phyloP scores from a whole-genome alignment of 1,139 yeast species.

The Magnusiomyces sp. region DNA sequence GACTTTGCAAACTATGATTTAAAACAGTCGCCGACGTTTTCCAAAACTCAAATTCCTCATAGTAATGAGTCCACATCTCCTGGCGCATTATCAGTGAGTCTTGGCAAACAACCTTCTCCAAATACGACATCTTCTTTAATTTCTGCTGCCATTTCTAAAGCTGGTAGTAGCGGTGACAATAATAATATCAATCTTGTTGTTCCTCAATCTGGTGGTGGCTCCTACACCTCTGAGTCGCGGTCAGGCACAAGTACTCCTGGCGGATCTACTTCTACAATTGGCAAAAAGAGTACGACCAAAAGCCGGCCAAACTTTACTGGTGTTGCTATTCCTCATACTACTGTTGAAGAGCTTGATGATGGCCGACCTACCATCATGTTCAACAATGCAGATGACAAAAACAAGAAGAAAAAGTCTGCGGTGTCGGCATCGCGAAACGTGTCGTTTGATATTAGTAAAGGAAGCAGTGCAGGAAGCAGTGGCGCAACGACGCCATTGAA shows the following conservation, averaged over 20 bases:
- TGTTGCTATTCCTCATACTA: constrained; percentile 67
- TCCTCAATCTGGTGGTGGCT: background rate
- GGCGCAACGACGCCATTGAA: background rate
- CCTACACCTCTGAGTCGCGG: background rate
- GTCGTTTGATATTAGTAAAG: background rate
- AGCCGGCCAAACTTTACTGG: constrained; percentile 63
- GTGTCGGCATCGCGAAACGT: too few species aligned
- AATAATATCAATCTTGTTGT: background rate
- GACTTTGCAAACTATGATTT: background rate
- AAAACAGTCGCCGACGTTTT: too few species aligned
- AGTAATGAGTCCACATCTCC: too few species aligned
- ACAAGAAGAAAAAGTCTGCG: background rate
- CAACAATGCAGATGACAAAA: constrained; percentile 21
- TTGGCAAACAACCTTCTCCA: background rate
- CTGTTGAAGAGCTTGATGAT: constrained; percentile 61
- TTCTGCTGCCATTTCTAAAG: background rate
- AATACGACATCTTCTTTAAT: background rate
- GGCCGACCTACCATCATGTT: constrained; percentile 42
- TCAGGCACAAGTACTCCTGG: constrained; percentile 7
- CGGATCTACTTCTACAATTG: background rate
- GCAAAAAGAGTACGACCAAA: too few species aligned
- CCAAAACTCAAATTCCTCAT: too few species aligned
- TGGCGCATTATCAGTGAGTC: too few species aligned
- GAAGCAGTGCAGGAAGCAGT: constrained; percentile 1
- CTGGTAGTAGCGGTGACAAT: background rate